These are phyloP conservation scores for Calocybe gangraenosa DNA, from an alignment of 768 basidiomycete species.

Conservation along the genomic window DNA sequence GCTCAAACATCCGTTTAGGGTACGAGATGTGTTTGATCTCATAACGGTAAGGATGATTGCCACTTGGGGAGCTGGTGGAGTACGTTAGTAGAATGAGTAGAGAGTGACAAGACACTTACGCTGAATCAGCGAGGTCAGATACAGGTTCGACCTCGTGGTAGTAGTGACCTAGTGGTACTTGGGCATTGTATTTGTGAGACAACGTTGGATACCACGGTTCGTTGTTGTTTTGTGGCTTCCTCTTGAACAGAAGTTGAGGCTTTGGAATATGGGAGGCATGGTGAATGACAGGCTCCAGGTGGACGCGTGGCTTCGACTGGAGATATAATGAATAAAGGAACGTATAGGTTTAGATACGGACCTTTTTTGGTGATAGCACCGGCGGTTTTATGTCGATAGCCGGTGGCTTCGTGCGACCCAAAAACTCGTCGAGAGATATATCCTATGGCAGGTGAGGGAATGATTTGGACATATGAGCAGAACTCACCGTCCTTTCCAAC, in stretches of 20 bases:
- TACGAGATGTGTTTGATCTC: conserved; percentile 76
- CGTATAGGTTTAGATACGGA: conserved; percentile 9
- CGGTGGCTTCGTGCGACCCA: conserved; percentile 65
- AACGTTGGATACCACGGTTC: conserved; percentile 68
- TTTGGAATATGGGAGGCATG: conserved; percentile 76
- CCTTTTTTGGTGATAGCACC: conserved; percentile 28
- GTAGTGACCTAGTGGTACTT: conserved; percentile 73
- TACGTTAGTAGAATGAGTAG: no score
- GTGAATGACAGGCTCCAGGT: conserved; percentile 57
- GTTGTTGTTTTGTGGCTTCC: conserved; percentile 53
- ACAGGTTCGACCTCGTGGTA: conserved; percentile 30
- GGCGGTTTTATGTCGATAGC: conserved; percentile 55
- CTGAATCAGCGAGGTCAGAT: conserved; percentile 16
- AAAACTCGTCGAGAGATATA: conserved; percentile 73
- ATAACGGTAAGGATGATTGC: conserved; percentile 77
- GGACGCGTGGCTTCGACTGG: conserved; percentile 31
- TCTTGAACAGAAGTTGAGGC: conserved; percentile 75
- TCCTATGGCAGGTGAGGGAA: conserved; percentile 44
- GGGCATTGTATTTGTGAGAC: conserved; percentile 75
- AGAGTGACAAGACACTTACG: conserved; percentile 22
- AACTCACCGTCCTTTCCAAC: conserved; percentile 75
- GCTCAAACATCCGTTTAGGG: conserved; percentile 62
- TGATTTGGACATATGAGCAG: neutral
- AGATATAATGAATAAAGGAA: conserved; percentile 15
- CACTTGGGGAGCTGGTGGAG: conserved; percentile 20